A percentile compares a stretch with the other conserved stretches of the same genome.
Conservation (phyloP, 805 yeast species). For the Clavispora vitiphila region DNA sequence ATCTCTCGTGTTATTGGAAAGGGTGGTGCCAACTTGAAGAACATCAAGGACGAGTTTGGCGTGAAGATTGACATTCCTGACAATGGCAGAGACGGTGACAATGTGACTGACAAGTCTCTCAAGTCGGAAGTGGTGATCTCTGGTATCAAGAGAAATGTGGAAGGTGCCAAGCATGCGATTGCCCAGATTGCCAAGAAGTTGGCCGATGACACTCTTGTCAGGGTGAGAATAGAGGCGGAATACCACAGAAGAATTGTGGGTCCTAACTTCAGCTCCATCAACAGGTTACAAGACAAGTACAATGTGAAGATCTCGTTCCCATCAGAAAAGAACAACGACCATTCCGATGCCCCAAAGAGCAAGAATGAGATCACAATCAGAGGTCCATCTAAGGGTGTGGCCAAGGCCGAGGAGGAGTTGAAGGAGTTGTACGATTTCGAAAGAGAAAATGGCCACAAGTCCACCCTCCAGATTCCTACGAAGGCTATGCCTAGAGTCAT, state of each 20-base stretch:
- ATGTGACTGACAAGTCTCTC: slow-evolving; percentile 17
- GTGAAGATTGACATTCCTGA: slow-evolving; percentile 67
- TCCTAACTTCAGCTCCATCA: slow-evolving; percentile 70
- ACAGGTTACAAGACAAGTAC: slow-evolving; percentile 84
- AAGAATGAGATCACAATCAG: slow-evolving; percentile 64
- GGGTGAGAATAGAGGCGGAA: slow-evolving; percentile 66
- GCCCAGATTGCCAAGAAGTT: slow-evolving; percentile 59
- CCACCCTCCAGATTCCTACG: slow-evolving; percentile 61
- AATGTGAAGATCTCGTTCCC: slow-evolving; percentile 79
- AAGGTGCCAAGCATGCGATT: slow-evolving; percentile 61
- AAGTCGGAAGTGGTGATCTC: slow-evolving; percentile 45
- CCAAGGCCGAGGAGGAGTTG: slow-evolving; percentile 78
- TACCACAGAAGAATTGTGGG: slow-evolving; percentile 84
- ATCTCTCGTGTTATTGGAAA: slow-evolving; percentile 86
- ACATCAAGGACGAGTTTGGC: slow-evolving; percentile 66
- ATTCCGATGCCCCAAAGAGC: slow-evolving; percentile 38
- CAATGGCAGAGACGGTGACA: slow-evolving; percentile 35
- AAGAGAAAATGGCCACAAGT: slow-evolving; percentile 73
- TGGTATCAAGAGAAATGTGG: slow-evolving; percentile 78
- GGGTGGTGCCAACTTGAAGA: slow-evolving; percentile 70
- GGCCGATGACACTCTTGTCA: slow-evolving; percentile 72
- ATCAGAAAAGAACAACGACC: slow-evolving; percentile 20
- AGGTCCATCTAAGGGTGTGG: slow-evolving; percentile 89
- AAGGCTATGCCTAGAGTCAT: slow-evolving; percentile 79
- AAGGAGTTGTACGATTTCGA: slow-evolving; percentile 80